Conservation (phyloP, 257 asterid species). For the Solanum tarapatanum region DNA sequence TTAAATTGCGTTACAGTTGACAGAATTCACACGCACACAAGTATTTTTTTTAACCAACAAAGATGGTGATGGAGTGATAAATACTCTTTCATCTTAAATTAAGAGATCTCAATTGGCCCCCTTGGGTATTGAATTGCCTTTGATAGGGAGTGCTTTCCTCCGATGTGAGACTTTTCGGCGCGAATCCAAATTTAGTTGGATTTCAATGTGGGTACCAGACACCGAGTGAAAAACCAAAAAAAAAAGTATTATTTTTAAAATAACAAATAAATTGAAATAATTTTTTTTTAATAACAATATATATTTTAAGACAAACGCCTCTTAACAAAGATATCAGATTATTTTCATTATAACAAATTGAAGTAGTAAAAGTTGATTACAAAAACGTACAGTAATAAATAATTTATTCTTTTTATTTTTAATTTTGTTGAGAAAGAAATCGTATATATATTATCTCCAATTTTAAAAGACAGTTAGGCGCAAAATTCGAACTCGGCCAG, state of each 20-base stretch:
- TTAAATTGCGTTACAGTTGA: background rate
- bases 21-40: background rate
- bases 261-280: background rate
- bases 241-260: too few relatives aligned
- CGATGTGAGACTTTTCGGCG: too few relatives aligned
- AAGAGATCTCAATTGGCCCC: too few relatives aligned
- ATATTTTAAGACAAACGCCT: background rate
- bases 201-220: too few relatives aligned
- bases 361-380: background rate
- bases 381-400: background rate
- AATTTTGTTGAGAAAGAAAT: background rate
- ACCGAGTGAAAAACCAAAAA: too few relatives aligned
- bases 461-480: background rate
- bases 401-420: background rate
- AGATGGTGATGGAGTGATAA: rapidly evolving
- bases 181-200: rapidly evolving
- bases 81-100: rapidly evolving
- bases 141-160: too few relatives aligned
- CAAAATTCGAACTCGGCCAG: constrained; percentile 18
- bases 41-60: too few relatives aligned
- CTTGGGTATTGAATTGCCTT: rapidly evolving
- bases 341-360: background rate
- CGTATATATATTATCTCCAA: background rate
- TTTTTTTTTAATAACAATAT: too few relatives aligned
- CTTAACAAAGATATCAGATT: background rate